Conservation (phyloP, 2,329 filamentous ascomycete species). For the Phialophora verrucosa region DNA sequence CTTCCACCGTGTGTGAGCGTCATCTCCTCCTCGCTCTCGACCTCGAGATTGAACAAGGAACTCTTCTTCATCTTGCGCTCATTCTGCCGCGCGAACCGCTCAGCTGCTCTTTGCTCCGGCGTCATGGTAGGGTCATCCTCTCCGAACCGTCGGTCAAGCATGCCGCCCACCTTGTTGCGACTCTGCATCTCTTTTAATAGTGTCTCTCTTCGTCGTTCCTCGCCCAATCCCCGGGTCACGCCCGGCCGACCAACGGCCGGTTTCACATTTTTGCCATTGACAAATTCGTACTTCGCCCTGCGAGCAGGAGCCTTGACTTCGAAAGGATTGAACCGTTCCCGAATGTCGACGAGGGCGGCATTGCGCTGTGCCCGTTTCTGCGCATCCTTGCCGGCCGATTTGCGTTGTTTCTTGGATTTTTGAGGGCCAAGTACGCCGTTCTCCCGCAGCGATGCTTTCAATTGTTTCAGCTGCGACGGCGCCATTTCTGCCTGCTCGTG, state of each 20-base stretch:
- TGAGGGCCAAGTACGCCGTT: slow-evolving; percentile 90
- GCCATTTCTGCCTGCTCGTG: slow-evolving; percentile 65
- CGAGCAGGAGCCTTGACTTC: slow-evolving; percentile 82
- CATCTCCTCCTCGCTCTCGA: slow-evolving; percentile 71
- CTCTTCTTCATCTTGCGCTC: slow-evolving; percentile 76
- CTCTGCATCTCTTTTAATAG: slow-evolving; percentile 88
- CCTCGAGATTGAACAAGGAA: slow-evolving; percentile 89
- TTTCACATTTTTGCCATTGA: slow-evolving; percentile 65
- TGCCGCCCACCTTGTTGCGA: slow-evolving; percentile 88
- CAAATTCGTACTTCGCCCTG: slow-evolving; percentile 84
- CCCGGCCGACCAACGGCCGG: slow-evolving; percentile 75
- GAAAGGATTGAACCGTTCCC: slow-evolving; percentile 97
- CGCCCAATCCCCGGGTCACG: slow-evolving; percentile 81
- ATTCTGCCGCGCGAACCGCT: slow-evolving; percentile 88
- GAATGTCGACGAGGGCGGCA: slow-evolving; percentile 80
- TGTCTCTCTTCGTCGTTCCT: slow-evolving; percentile 82
- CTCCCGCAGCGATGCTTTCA: slow-evolving; percentile 88
- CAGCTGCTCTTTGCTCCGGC: slow-evolving; percentile 87
- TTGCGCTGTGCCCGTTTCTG: slow-evolving; percentile 79
- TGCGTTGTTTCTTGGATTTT: slow-evolving; percentile 93
- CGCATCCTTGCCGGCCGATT: slow-evolving; percentile 70
- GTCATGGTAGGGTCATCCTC: slow-evolving; percentile 95
- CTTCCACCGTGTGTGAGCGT: slow-evolving; percentile 84
- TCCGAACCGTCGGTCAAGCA: slow-evolving; percentile 91
- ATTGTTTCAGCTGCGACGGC: slow-evolving; percentile 92